These are phyloP conservation scores for Fusarium papillatum DNA, from an alignment of 2,329 filamentous ascomycete species.

Conservation along the genomic window DNA sequence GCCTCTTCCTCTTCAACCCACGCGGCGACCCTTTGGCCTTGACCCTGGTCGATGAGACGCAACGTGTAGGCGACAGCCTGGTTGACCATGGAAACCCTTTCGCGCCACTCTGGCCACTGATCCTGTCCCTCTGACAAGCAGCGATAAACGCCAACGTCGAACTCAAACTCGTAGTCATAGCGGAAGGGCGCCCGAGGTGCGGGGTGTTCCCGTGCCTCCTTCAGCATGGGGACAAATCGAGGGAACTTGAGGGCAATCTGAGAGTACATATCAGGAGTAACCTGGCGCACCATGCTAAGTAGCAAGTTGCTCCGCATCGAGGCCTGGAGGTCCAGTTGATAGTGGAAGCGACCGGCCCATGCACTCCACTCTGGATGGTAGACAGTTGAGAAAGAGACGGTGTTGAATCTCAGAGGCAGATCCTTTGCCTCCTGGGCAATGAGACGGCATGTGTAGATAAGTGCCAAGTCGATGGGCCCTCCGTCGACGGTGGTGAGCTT, in stretches of 20 bases:
- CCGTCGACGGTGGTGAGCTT: background rate
- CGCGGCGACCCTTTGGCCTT: too few relatives aligned
- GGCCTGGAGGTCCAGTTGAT: background rate
- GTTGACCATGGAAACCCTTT: background rate
- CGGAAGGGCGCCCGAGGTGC: too few relatives aligned
- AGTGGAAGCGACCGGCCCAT: background rate
- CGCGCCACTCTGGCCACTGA: background rate
- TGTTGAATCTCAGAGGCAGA: constrained; percentile 6
- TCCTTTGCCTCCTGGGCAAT: background rate
- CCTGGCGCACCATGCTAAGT: background rate
- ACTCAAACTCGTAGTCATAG: background rate
- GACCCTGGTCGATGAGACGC: too few relatives aligned
- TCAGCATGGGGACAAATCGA: background rate
- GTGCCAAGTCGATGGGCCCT: constrained; percentile 1
- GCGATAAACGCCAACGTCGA: background rate
- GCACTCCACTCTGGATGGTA: background rate
- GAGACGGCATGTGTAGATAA: constrained; percentile 7
- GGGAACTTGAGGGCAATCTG: background rate
- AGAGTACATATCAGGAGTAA: background rate
- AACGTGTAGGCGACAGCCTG: background rate
- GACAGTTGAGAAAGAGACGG: constrained; percentile 12
- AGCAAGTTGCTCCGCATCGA: background rate
- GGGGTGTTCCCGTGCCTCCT: too few relatives aligned
- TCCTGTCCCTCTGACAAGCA: background rate
- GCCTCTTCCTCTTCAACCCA: background rate